Evolutionary conservation across 495 filamentous ascomycete species (phyloP), one percentile per base, ranked within the genome.

Genomic region (Hypoxylon crocopeplum): DNA sequence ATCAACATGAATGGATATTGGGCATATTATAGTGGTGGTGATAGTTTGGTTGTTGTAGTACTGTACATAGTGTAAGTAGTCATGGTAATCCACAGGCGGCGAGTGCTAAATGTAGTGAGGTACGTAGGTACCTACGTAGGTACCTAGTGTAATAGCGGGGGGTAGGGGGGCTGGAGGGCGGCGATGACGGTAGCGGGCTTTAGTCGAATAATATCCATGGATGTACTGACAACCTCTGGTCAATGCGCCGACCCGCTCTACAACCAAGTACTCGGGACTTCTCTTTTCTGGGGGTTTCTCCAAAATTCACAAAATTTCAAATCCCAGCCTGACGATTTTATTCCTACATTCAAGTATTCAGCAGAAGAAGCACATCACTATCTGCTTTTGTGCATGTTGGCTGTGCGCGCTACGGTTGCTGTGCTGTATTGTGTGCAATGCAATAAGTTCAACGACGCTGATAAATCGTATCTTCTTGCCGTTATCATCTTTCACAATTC

Each of bases 241-340:
- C 56, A 59, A 50, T 46, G 60, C 60, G 17, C 15, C 3, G 50
- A 56, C 36, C 51, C 32, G 64, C 46, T 7, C 6, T 16, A 22
- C 32, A 15, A 56, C 51, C 56, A 58, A 56, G 67, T 69, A 69
- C 36, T 52, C 46, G 57, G 46, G 48, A 69, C 67, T 54, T 67
- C 20, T 56, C 47, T 59, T 58, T 49, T 59, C 42, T 47, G 48
- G 51, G 54, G 39, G 53, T 34, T 46, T 64, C 45, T 55, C 67
- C 50, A 66, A 70, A 62, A 60, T 66, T 64, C 61, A 62, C 48
- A 62, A 55, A 69, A 65, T 60, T 70, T 60, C 59, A 61, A 55
- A 51, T 52, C 56, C 67, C 67, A 65, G 64, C 67, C 64, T 67
- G 60, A 65, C 37, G 60, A 69, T 67, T 69, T 62, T 67, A 64